phyloP scores from a whole-genome alignment of 2,329 filamentous ascomycete genomes.

The Colletotrichum godetiae region DNA sequence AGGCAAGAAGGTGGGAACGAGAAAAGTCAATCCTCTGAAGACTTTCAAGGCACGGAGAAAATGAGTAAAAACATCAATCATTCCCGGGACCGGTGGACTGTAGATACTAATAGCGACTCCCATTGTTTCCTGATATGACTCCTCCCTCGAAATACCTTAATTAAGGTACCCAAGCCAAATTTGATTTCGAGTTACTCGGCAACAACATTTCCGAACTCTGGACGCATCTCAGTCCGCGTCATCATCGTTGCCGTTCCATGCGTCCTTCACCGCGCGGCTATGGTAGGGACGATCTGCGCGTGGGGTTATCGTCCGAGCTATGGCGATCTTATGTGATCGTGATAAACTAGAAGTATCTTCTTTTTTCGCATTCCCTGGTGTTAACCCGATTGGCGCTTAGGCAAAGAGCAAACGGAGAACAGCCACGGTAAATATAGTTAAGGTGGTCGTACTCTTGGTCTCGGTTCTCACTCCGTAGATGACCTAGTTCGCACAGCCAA shows the following conservation, averaged over 20 bases:
- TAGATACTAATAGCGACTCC: slow-evolving; percentile 6
- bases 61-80: slow-evolving; percentile 40
- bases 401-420: background rate
- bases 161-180: no score
- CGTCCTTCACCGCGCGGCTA: background rate
- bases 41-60: slow-evolving; percentile 79
- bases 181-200: background rate
- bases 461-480: background rate
- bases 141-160: no score
- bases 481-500: background rate
- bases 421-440: background rate
- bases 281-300: background rate
- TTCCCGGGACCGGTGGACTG: background rate
- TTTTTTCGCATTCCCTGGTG: background rate
- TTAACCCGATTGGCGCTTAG: background rate
- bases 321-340: background rate
- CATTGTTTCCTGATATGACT: background rate
- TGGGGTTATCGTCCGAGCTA: background rate
- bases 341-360: background rate
- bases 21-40: slow-evolving; percentile 86
- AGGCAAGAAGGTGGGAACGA: slow-evolving; percentile 62
- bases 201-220: background rate
- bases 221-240: background rate
- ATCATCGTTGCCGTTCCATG: background rate
- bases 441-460: background rate